Conservation (phyloP, 2,329 filamentous ascomycete genomes). For the Penicillium sumatraense region DNA sequence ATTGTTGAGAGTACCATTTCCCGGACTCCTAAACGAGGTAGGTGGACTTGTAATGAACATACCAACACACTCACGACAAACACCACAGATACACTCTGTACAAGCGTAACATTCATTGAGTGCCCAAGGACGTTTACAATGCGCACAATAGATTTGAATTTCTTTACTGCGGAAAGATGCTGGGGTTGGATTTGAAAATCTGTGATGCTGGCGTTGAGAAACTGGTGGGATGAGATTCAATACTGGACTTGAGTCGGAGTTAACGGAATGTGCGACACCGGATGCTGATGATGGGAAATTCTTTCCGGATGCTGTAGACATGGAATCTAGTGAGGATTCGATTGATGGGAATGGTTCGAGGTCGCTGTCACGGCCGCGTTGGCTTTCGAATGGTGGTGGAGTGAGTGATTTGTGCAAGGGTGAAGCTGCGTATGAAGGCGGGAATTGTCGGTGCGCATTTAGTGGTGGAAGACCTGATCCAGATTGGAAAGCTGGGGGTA, state of each 20-base stretch:
- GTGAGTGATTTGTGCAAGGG: conserved; percentile 89
- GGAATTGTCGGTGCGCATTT: conserved; percentile 50
- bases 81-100: conserved; percentile 92
- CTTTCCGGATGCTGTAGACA: conserved; percentile 58
- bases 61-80: conserved; percentile 82
- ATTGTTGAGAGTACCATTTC: conserved; percentile 27
- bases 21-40: conserved; percentile 41
- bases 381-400: conserved; percentile 71
- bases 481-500: conserved; percentile 65
- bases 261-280: conserved; percentile 72
- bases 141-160: conserved; percentile 90
- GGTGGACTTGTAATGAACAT: conserved; percentile 50
- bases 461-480: conserved; percentile 43
- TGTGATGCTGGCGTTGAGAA: conserved; percentile 43
- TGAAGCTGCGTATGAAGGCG: conserved; percentile 75
- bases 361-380: conserved; percentile 55
- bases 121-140: conserved; percentile 76
- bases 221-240: conserved; percentile 45
- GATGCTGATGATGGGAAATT: conserved; percentile 72
- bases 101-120: conserved; percentile 89
- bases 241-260: conserved; percentile 65
- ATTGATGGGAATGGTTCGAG: conserved; percentile 87
- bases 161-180: conserved; percentile 48
- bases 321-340: conserved; percentile 72
- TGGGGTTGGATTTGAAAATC: conserved; percentile 59